These are phyloP conservation scores for Rubia tinctorum DNA, from an alignment of 305 asterid genomes.

Conservation along the genomic window DNA sequence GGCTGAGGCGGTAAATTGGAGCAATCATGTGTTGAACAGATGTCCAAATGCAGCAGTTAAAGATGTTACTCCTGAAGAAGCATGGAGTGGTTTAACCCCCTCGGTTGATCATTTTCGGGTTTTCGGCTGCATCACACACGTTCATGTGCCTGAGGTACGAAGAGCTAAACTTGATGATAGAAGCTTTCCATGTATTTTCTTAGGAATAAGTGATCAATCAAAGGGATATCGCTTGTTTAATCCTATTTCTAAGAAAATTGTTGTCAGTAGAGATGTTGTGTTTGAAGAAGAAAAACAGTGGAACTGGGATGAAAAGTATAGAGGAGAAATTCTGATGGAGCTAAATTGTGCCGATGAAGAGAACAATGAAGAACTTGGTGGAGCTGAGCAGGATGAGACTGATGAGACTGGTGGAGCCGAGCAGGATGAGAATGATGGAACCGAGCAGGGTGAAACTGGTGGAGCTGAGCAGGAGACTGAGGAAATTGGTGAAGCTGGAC, in stretches of 20 bases:
- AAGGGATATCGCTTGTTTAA: background rate
- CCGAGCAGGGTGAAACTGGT: background rate
- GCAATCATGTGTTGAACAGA: background rate
- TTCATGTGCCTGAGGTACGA: background rate
- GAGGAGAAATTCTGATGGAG: background rate
- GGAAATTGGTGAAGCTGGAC: background rate
- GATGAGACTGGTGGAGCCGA: background rate
- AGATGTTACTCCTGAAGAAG: background rate
- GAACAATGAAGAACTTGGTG: background rate
- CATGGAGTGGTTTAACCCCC: background rate
- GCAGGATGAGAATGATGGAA: background rate
- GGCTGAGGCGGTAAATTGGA: background rate
- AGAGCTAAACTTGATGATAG: background rate
- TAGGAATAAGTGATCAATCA: background rate
- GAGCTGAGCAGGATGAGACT: background rate
- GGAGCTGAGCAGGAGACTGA: background rate
- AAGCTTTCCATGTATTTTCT: too few species aligned
- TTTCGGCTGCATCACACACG: background rate
- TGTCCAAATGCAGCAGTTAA: background rate
- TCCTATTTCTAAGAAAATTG: background rate
- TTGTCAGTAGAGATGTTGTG: background rate
- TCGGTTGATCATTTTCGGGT: background rate
- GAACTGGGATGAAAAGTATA: background rate
- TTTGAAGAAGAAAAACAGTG: background rate
- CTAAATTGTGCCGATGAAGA: background rate